Conservation (phyloP, 208 protist species). For the Angomonas ambiguus region DNA sequence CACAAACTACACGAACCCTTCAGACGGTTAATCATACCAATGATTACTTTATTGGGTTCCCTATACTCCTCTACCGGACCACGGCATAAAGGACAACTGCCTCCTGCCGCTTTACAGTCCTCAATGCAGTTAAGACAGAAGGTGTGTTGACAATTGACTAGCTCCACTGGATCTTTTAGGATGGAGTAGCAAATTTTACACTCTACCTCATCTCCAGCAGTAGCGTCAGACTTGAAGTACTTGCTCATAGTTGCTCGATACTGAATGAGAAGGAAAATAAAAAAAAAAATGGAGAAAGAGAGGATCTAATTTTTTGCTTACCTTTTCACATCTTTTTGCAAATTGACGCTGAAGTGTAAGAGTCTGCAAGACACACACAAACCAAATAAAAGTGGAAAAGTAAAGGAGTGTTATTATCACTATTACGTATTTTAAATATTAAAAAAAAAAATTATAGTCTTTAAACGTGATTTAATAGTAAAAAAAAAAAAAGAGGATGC, state of each 20-base stretch:
- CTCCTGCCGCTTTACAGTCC: background rate
- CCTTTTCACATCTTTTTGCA: too few relatives aligned
- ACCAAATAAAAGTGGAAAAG: too few relatives aligned
- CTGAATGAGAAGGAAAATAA: too few relatives aligned
- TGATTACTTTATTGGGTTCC: conserved; percentile 33
- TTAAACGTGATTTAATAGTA: conserved; percentile 1
- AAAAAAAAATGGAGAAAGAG: conserved; percentile 8
- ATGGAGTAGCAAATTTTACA: conserved; percentile 42
- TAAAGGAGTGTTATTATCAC: too few relatives aligned
- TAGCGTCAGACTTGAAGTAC: conserved; percentile 38
- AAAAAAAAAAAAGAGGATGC: conserved; percentile 22
- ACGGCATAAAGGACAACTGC: conserved; percentile 46
- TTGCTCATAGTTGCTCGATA: conserved; percentile 31
- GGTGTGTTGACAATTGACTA: conserved; percentile 50
- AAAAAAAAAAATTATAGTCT: too few relatives aligned
- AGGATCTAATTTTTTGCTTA: background rate
- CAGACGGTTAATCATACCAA: conserved; percentile 37
- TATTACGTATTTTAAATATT: background rate
- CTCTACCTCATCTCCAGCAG: conserved; percentile 36
- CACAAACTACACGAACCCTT: conserved; percentile 47
- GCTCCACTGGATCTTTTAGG: conserved; percentile 41
- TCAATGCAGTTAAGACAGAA: conserved; percentile 47
- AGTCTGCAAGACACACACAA: background rate
- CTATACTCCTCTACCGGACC: conserved; percentile 17
- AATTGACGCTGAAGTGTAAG: too few relatives aligned